phyloP scores from a whole-genome alignment of 495 filamentous ascomycete species.

The Tuber indicum region DNA sequence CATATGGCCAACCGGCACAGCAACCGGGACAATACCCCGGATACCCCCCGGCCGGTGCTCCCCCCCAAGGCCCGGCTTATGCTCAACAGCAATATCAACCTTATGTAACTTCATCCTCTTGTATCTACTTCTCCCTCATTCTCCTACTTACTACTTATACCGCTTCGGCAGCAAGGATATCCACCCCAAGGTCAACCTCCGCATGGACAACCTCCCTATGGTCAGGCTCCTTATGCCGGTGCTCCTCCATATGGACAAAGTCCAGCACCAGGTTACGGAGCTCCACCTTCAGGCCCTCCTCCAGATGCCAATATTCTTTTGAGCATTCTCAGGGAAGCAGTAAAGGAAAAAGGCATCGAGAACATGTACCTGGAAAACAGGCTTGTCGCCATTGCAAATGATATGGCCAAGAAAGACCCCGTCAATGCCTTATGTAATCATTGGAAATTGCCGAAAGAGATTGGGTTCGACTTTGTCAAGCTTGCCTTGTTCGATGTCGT shows the following conservation, averaged over 20 bases:
- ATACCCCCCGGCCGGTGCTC: constrained; percentile 13
- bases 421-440: constrained; percentile 41
- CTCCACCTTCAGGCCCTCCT: constrained; percentile 23
- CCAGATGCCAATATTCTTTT: constrained; percentile 36
- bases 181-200: constrained; percentile 25
- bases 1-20: constrained; percentile 24
- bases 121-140: constrained; percentile 3
- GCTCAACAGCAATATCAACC: constrained; percentile 27
- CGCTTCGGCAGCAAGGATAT: constrained; percentile 23
- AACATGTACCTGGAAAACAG: constrained; percentile 34
- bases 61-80: constrained; percentile 14
- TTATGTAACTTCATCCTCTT: constrained; percentile 32
- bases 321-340: constrained; percentile 33
- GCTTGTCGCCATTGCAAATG: constrained; percentile 23
- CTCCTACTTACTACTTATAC: constrained; percentile 3
- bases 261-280: constrained; percentile 18
- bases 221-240: constrained; percentile 15
- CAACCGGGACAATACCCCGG: constrained; percentile 23
- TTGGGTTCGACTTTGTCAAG: constrained; percentile 62
- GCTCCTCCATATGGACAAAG: constrained; percentile 20
- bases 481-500: constrained; percentile 61
- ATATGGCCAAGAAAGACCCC: constrained; percentile 30
- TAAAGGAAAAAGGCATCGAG: constrained; percentile 35
- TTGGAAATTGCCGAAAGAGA: constrained; percentile 55
- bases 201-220: constrained; percentile 12